These are phyloP conservation scores for Fusarium fujikuroi DNA, from an alignment of 2,329 filamentous ascomycete genomes.

Conservation along the genomic window DNA sequence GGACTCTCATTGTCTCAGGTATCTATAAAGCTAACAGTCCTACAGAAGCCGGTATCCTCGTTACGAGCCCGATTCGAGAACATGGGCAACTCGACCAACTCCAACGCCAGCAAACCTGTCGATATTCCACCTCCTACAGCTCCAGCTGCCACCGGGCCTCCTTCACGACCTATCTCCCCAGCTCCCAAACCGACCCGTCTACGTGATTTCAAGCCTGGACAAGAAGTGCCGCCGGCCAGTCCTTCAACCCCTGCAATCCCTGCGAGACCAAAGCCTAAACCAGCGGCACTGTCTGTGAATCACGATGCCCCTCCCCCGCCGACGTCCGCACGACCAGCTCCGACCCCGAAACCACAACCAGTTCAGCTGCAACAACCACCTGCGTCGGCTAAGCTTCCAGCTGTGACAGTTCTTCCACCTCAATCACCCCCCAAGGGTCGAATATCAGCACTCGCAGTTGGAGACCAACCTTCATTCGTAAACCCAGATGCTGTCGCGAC, in stretches of 20 bases:
- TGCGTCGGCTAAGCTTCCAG: constrained; percentile 62
- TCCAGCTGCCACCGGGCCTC: constrained; percentile 39
- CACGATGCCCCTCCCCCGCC: constrained; percentile 41
- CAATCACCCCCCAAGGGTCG: constrained; percentile 71
- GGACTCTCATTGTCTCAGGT: constrained; percentile 44
- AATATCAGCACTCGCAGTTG: constrained; percentile 47
- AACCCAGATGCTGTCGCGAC: constrained; percentile 59
- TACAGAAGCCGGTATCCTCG: constrained; percentile 82
- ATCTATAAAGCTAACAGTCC: constrained; percentile 40
- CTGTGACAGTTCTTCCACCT: constrained; percentile 76
- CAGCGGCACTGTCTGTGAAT: constrained; percentile 30
- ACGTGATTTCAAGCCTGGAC: constrained; percentile 53
- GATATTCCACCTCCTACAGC: constrained; percentile 38
- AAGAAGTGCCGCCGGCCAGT: constrained; percentile 49
- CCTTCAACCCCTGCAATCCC: constrained; percentile 48
- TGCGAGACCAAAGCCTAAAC: constrained; percentile 46
- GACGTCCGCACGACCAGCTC: constrained; percentile 42
- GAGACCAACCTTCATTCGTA: constrained; percentile 59
- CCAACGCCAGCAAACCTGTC: constrained; percentile 35
- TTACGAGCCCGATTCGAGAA: constrained; percentile 85
- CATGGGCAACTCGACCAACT: constrained; percentile 55
- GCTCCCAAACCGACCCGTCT: constrained; percentile 57
- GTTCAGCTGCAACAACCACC: constrained; percentile 35
- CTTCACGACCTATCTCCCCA: constrained; percentile 52
- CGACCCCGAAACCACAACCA: constrained; percentile 39